Conservation (phyloP, 805 yeast species). For the Blastobotrys mokoenaii region DNA sequence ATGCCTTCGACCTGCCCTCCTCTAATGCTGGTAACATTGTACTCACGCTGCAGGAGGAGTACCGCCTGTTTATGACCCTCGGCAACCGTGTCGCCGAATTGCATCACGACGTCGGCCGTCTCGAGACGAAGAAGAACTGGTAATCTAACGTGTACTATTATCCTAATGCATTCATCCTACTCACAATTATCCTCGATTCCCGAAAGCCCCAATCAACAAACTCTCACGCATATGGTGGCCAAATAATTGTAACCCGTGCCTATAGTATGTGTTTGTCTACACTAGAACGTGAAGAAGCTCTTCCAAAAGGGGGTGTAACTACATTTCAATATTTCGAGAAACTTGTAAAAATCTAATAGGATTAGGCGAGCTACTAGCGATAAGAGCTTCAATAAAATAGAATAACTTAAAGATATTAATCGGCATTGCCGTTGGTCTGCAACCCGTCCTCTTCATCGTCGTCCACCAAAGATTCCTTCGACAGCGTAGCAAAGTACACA, state of each 20-base stretch:
- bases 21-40: constrained; percentile 20
- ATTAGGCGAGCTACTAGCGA: no score
- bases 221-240: no score
- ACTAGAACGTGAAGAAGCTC: no score
- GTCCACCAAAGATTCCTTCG: not conserved
- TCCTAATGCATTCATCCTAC: not conserved
- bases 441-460: not conserved
- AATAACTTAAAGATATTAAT: not conserved
- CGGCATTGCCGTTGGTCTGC: not conserved
- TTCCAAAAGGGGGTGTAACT: no score
- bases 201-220: no score
- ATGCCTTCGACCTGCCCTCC: constrained; percentile 13
- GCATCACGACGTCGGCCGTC: constrained; percentile 41
- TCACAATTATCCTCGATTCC: not conserved
- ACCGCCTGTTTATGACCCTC: constrained; percentile 59
- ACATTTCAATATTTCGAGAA: no score
- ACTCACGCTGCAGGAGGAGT: constrained; percentile 42
- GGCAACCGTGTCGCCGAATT: constrained; percentile 66
- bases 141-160: constrained; percentile 1
- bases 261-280: no score
- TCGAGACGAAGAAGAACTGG: constrained; percentile 4
- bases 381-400: not conserved
- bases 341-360: not conserved
- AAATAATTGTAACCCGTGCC: no score
- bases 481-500: constrained; percentile 37